Percentiles rank a stretch among this genome's conserved stretches.
These are phyloP conservation scores for Backusella westeae DNA, from an alignment of 192 early-diverging fungal species.

Conservation along the genomic window DNA sequence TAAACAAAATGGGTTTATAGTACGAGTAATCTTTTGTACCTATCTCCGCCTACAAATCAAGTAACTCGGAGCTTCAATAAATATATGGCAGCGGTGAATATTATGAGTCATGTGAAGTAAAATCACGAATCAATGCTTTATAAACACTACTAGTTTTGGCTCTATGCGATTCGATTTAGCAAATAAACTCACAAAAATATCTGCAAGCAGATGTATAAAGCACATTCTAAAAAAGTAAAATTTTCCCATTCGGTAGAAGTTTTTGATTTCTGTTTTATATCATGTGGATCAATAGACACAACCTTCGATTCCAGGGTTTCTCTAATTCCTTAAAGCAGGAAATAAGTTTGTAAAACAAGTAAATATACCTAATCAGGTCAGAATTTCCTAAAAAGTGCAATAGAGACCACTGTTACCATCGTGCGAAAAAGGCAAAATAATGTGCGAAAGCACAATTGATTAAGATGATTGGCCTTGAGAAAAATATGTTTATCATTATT, in stretches of 20 bases:
- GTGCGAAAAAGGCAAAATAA: conserved; percentile 12
- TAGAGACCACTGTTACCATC: conserved; percentile 3
- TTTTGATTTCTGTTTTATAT: background rate
- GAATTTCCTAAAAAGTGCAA: conserved; percentile 5
- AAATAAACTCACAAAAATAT: background rate
- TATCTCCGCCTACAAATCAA: background rate
- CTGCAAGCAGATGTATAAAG: background rate
- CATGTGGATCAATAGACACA: conserved; percentile 3
- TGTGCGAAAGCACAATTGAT: background rate
- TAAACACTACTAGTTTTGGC: background rate
- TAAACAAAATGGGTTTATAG: background rate
- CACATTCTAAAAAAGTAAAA: conserved; percentile 1
- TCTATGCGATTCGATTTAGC: background rate
- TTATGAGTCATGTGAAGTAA: background rate
- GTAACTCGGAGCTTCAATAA: background rate
- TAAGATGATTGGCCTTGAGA: background rate
- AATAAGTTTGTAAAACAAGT: conserved; percentile 1
- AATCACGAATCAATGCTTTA: background rate
- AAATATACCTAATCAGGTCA: conserved; percentile 4
- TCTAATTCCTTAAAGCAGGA: background rate
- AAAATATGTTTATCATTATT: background rate
- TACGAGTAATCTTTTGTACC: background rate
- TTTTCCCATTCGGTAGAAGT: background rate
- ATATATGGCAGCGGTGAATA: background rate
- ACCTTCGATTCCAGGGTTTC: background rate